A percentile compares a stretch with the other conserved stretches of the same genome.
These are phyloP conservation scores for Leucocoprinus sp. DNA, from an alignment of 768 basidiomycete species.

Conservation along the genomic window DNA sequence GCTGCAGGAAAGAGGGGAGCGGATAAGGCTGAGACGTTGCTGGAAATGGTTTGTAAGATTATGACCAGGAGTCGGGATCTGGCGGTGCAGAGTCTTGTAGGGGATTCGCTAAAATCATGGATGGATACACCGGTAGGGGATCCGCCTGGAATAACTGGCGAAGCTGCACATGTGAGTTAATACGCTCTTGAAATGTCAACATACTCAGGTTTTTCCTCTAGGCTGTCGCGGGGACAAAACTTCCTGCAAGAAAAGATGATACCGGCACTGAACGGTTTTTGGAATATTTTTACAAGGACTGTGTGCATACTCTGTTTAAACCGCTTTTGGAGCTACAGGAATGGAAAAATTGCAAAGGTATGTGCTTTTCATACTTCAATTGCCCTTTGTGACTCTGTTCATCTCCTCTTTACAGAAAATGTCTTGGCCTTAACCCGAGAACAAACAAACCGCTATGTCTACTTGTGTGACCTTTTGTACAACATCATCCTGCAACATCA, in stretches of 20 bases:
- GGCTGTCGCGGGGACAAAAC: conserved; percentile 32
- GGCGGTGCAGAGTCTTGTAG: conserved; percentile 84
- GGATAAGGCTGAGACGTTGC: conserved; percentile 63
- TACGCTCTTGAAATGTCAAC: conserved; percentile 7
- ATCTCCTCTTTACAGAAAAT: conserved; percentile 30
- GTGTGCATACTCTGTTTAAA: conserved; percentile 68
- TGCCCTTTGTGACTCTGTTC: conserved; percentile 1
- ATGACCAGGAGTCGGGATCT: conserved; percentile 75
- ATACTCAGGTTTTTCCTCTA: conserved; percentile 17
- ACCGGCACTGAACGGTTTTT: conserved; percentile 83
- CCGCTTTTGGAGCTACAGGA: conserved; percentile 73
- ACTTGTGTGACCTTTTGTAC: conserved; percentile 86
- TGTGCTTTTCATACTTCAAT: conserved; percentile 8
- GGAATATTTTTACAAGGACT: conserved; percentile 89
- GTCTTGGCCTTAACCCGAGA: conserved; percentile 57
- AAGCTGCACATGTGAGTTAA: conserved; percentile 25
- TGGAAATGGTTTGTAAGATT: conserved; percentile 67
- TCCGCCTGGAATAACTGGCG: conserved; percentile 16
- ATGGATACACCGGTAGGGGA: conserved; percentile 63
- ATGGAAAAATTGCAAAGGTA: conserved; percentile 34
- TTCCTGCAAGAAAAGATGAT: conserved; percentile 61
- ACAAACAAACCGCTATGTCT: conserved; percentile 75
- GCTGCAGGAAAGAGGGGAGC: conserved; percentile 45
- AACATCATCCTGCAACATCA: conserved; percentile 84
- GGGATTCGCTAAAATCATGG: conserved; percentile 78